Evolutionary conservation across 2,329 filamentous ascomycete species (phyloP), one percentile per base, ranked within the genome.

Genomic region (Chrysosporium queenslandicum): DNA sequence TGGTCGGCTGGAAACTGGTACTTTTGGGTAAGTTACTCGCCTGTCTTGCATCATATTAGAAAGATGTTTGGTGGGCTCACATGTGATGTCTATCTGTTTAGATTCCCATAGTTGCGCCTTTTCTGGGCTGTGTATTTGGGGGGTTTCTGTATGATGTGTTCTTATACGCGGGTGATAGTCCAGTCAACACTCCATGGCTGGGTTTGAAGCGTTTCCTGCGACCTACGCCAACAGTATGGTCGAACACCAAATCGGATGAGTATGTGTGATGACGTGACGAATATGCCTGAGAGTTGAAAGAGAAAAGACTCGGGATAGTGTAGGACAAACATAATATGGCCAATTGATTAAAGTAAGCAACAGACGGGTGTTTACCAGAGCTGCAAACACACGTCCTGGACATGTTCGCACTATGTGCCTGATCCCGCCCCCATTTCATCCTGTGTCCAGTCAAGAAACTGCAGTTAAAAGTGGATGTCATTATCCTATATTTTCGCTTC

Each of bases 101-200:
- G 81, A 77, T 87, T 18, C 85, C 85, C 0, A 84, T 88, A 73
- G 79, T 88, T 3, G 76, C 82, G 1, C 84, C 84, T 0, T 86
- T 87, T 62, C 64, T 77, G 8, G 85, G 84, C 4, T 79, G 75
- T 59, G 65, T 74, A 0, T 79, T 83, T 57, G 83, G 83, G 2
- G 83, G 79, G 1, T 80, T 82, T 63, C 58, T 86, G 21, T 86
- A 86, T 62, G 82, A 86, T 63, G 62, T 78, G 1, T 79, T 86
- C 63, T 71, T 88, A 36, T 88, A 82, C 63, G 85, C 81, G 0
- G 84, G 84, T 2, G 66, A 82, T n/a, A 84, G 77, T 58, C 83
- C 83, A 0, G 73, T 87, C 58, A 87, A 87, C 66, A 81, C 75
- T 0, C 82, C 82, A 0, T 82, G 74, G 68, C 64, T 85, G 61